These are phyloP conservation scores for Aciculosporium take DNA, from an alignment of 2,329 filamentous ascomycete species.

Conservation along the genomic window DNA sequence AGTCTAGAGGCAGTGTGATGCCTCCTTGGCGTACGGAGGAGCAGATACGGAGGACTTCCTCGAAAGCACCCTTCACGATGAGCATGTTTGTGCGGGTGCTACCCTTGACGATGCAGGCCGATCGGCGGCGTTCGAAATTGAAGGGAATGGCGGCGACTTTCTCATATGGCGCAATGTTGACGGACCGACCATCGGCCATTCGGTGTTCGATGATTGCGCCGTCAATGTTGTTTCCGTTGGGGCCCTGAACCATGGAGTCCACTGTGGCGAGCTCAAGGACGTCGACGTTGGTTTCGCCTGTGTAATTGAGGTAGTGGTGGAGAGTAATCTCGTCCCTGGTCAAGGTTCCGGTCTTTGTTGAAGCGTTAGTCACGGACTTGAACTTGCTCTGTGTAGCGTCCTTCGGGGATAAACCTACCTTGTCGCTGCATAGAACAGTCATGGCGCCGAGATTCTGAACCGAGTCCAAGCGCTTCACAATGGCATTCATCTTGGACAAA, in stretches of 20 bases:
- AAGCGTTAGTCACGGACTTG: not conserved
- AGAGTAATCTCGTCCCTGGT: slow-evolving; percentile 17
- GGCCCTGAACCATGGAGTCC: slow-evolving; percentile 13
- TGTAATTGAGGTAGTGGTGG: slow-evolving; percentile 11
- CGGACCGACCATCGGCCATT: slow-evolving; percentile 5
- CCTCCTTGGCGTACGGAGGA: slow-evolving; percentile 8
- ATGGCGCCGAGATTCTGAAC: slow-evolving; percentile 18
- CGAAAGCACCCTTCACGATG: slow-evolving; percentile 17
- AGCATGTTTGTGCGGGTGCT: slow-evolving; percentile 13
- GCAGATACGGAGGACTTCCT: slow-evolving; percentile 15
- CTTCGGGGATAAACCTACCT: slow-evolving; percentile 7
- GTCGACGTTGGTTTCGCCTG: slow-evolving; percentile 8
- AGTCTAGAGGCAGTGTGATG: slow-evolving; percentile 9
- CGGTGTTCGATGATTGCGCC: slow-evolving; percentile 11
- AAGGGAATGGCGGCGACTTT: slow-evolving; percentile 13
- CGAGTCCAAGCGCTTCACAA: slow-evolving; percentile 20
- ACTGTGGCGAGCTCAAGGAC: slow-evolving; percentile 15
- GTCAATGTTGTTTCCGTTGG: slow-evolving; percentile 17
- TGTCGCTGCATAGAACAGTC: slow-evolving; percentile 17
- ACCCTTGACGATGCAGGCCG: slow-evolving; percentile 12
- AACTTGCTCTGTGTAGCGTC: not conserved
- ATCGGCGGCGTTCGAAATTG: slow-evolving; percentile 14
- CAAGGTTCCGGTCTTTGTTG: slow-evolving; percentile 14
- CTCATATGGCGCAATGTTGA: slow-evolving; percentile 11
- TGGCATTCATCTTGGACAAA: slow-evolving; percentile 19